Evolutionary conservation across 2,329 filamentous ascomycete species (phyloP), one percentile per base, ranked within the genome.

Genomic region (Pseudopyricularia cyperi): DNA sequence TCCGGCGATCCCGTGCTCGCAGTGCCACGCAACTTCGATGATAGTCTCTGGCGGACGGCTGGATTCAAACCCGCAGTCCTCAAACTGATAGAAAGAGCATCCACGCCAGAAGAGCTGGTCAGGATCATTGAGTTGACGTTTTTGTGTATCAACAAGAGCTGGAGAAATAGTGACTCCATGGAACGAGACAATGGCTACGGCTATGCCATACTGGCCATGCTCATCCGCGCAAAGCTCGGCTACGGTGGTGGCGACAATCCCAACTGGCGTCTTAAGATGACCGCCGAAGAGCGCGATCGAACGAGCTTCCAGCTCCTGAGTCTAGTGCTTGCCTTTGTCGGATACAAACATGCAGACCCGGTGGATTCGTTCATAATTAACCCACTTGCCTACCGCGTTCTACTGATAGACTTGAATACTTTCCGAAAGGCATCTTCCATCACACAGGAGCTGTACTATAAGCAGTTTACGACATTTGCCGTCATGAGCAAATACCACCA

Each of bases 81-180:
- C 52, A 94, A 90, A 62, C 71, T 97, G 34, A 74, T 98, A 7
- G 89, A 96, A 62, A 76, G 83, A 33, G 84, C 93, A 1, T 74
- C 75, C 3, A 83, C 81, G 0, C 73, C 79, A 7, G 80, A 89
- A 48, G 82, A 83, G 46, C 81, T 90, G 28, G 70, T 90, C 9
- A 78, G 87, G 52, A 83, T 90, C 1, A 82, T 94, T 2, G 82
- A 94, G 60, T 85, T 94, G 60, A 73, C 95, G 26, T 89, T 96
- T 56, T 81, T 87, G 57, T 88, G 87, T 55, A 86, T 96, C 49
- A 85, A 87, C 57, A 85, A 87, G 57, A 97, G 87, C 63, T 98
- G 94, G 93, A 80, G 93, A 57, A 97, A 97, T 58, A 97, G 93
- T 58, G 94, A 98, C 65, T 90, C 93, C 26, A 96, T 98, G 86